Base-by-base conservation (phyloP, 176 grass and related monocot species). In the Raddia distichophylla region DNA sequence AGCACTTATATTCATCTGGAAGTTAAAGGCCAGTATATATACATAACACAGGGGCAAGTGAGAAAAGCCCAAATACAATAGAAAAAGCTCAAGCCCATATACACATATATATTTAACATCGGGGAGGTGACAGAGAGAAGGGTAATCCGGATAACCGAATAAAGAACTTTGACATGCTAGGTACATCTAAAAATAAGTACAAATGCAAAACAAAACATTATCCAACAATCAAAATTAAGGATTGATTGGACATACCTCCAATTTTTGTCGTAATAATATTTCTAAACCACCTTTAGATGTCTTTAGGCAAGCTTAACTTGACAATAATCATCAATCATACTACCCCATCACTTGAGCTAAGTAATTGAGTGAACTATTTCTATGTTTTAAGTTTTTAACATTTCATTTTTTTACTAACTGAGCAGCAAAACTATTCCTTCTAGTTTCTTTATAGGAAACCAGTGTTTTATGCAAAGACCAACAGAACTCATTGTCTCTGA, bases 371-470 rank as follows among this genome's bases (percentile, higher is more conserved):
- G 52, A 51, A 61, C 65, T 66, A 79, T 50, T 59, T 20, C 16
- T 59, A 18, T 59, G 20, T 9, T 40, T 67, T n/a, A 37, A 52
- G 61, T 84, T 84, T 54, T 67, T 32, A 37, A 52, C 67, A 87
- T 84, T 54, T 76, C 83, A 90, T 87, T 86, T 90, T 60, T 87
- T 94, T 62, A 47, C 85, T 73, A 89, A 75, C 83, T 82, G 87
- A 81, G 62, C 59, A 37, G 86, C 67, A 77, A 91, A 60, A 88
- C 84, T 73, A 86, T 73, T 55, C 10, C 52, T 91, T 74, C 76
- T 80, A 61, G 61, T 43, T 83, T 81, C 66, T 47, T 71, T 67
- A 52, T 50, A 89, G 9, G 83, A 75, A 87, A 79, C 74, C 51
- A 82, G 20, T 67, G 73, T n/a, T 57, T 85, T 89, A 77, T 66